Conservation (phyloP, 2,329 filamentous ascomycete genomes). For the Colletotrichum filicis region DNA sequence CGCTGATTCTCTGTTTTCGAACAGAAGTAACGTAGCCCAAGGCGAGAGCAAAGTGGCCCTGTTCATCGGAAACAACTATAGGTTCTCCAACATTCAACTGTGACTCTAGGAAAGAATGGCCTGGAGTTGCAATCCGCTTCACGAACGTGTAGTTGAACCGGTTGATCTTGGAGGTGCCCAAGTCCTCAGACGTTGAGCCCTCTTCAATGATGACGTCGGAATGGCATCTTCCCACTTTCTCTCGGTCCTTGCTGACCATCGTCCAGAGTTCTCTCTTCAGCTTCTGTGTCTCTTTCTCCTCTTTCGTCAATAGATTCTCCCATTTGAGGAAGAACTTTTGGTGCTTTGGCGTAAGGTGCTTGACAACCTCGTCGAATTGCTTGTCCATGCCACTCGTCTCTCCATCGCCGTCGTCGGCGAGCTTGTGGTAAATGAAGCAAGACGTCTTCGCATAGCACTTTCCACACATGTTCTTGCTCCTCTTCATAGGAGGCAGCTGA, state of each 20-base stretch:
- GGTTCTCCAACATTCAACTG: conserved; percentile 90
- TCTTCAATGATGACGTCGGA: conserved; percentile 86
- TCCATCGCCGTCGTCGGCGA: conserved; percentile 84
- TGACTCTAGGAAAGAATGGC: conserved; percentile 90
- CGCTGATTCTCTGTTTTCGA: conserved; percentile 79
- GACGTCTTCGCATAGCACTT: conserved; percentile 90
- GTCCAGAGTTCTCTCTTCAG: conserved; percentile 94
- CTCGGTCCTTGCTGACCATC: conserved; percentile 88
- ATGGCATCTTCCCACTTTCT: conserved; percentile 91
- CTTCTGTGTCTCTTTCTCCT: conserved; percentile 90
- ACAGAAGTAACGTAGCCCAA: conserved; percentile 90
- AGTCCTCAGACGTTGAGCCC: conserved; percentile 77
- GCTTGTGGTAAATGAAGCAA: conserved; percentile 94
- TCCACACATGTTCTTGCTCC: conserved; percentile 82
- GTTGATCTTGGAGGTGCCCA: conserved; percentile 84
- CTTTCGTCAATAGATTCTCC: conserved; percentile 92
- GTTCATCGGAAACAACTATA: conserved; percentile 94
- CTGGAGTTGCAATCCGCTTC: conserved; percentile 70
- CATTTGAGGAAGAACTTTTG: conserved; percentile 92
- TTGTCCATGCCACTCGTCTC: conserved; percentile 84
- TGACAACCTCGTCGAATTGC: conserved; percentile 84
- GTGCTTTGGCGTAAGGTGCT: conserved; percentile 79
- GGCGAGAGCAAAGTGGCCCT: conserved; percentile 93
- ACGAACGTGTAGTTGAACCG: conserved; percentile 87
- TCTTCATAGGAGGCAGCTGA: conserved; percentile 87